phyloP scores from a whole-genome alignment of 208 protist genomes.

The Trypanosoma platydactyli region DNA sequence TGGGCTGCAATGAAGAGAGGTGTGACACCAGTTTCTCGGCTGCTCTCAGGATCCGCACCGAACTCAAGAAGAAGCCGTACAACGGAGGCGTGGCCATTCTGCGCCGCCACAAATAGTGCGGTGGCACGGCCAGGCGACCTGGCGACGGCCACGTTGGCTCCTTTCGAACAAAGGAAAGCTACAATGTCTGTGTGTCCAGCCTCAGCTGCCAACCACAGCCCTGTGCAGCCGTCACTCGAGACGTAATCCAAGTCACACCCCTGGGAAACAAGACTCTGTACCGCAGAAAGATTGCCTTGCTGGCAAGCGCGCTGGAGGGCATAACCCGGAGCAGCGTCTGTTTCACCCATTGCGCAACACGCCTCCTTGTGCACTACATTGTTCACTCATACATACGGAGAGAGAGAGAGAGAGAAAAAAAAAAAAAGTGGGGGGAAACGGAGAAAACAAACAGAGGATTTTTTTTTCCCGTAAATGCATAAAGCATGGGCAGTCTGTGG shows the following conservation, averaged over 20 bases:
- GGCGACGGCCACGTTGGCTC: conserved; percentile 10
- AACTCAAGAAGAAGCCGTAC: conserved; percentile 22
- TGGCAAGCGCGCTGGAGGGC: conserved; percentile 19
- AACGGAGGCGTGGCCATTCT: conserved; percentile 27
- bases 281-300: conserved; percentile 3
- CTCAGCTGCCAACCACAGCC: conserved; percentile 42
- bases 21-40: conserved; percentile 24
- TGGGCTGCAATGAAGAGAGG: conserved; percentile 35
- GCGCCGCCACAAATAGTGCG: conserved; percentile 36
- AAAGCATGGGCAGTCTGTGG: neutral
- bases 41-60: conserved; percentile 18
- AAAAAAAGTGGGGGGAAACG: no score
- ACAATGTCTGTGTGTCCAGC: conserved; percentile 17
- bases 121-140: conserved; percentile 19
- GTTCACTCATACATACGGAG: neutral
- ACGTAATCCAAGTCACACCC: conserved; percentile 3
- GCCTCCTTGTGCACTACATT: neutral
- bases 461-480: no score
- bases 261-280: neutral
- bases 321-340: neutral
- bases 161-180: conserved; percentile 22
- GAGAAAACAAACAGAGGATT: neutral
- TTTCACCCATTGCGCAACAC: neutral
- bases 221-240: conserved; percentile 22
- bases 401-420: neutral